Base-by-base conservation (phyloP, 192 early-diverging fungal species). In the Linnemannia elongata region DNA sequence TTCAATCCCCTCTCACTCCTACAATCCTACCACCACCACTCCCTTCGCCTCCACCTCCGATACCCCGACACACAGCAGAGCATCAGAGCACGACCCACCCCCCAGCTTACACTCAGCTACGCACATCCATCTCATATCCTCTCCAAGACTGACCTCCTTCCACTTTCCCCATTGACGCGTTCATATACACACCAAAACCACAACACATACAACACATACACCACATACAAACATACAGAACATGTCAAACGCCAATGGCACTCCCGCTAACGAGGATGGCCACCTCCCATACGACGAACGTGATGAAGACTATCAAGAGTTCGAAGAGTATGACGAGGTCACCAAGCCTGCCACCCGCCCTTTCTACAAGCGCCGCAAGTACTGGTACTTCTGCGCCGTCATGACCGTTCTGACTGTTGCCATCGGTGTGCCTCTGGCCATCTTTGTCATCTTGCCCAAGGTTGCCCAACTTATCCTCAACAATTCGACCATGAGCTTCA, bases 371-470 rank as follows among this genome's bases (percentile, higher is more conserved):
- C 84, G 90, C 42, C 90, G 88, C 73, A 91, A 91, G 49, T 92
- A 88, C 71, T 92, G 91, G 92, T 83, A 89, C 71, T 88, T 90
- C 49, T 93, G 91, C 76, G 75, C 80, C 39, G 76, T 90, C 54
- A 82, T 92, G 74, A 90, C 85, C 6, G 87, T 90, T 39, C 86
- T 93, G 38, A 15, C 82, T 38, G 45, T 91, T 35, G 82, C 89
- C 27, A 81, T 91, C 35, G 81, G 82, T 13, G 85, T 93, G 3
- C 88, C 88, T 36, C 41, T 93, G 5, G 82, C 89, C 22, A 52
- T 92, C 72, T 92, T 93, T 72, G 93, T 93, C 7, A 83, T 90
- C 70, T 82, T 93, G 71, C 93, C 93, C 35, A 88, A 84, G 74
- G 80, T 93, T 69, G 90, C 91, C 27, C 90, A 92, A 83, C 54